Evolutionary conservation across 129 eudicot genomes (phyloP).

Genomic region (Escallonia rubra): DNA sequence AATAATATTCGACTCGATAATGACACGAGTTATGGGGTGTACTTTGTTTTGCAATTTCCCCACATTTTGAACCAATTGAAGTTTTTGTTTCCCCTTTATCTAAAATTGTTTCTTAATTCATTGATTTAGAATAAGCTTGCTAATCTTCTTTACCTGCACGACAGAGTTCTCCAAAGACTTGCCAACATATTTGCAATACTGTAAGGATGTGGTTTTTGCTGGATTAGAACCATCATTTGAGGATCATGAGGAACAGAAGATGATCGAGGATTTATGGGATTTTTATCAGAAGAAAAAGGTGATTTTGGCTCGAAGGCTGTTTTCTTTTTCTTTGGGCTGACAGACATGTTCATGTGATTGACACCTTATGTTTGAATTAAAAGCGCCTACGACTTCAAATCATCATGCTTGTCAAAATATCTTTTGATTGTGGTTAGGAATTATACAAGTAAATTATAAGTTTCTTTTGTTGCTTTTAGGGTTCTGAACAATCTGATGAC

Average conservation of each 20-base stretch:
- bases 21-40: background rate
- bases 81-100: background rate
- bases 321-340: background rate
- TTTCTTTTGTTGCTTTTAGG: slow-evolving; percentile 21
- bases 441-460: no score
- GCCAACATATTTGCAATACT: slow-evolving; percentile 58
- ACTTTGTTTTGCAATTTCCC: background rate
- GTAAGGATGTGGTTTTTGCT: slow-evolving; percentile 69
- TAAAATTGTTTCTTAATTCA: background rate
- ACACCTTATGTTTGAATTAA: background rate
- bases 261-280: slow-evolving; percentile 59
- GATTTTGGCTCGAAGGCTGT: slow-evolving; percentile 4
- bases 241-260: slow-evolving; percentile 47
- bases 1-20: background rate
- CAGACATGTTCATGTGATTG: background rate
- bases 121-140: slow-evolving; percentile 6
- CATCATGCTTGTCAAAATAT: no score
- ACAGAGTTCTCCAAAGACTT: slow-evolving; percentile 58
- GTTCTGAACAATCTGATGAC: slow-evolving; percentile 10
- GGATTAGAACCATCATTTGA: slow-evolving; percentile 52
- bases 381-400: no score
- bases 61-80: background rate
- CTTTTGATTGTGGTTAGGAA: no score
- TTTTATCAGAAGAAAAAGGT: slow-evolving; percentile 52
- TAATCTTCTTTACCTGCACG: slow-evolving; percentile 11